Evolutionary conservation across 805 yeast species (phyloP).

Genomic region (Novakomyces olei): DNA sequence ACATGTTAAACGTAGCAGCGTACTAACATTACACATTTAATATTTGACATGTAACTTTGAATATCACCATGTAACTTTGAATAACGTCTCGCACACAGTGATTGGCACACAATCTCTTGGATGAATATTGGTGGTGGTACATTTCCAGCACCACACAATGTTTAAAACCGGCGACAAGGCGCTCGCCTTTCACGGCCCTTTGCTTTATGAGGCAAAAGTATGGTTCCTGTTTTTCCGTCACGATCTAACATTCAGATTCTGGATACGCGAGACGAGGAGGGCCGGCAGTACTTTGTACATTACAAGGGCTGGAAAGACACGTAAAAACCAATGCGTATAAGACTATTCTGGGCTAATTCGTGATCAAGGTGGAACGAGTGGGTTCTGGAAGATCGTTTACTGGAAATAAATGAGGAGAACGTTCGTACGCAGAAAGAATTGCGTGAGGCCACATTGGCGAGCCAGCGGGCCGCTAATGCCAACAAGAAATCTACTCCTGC

Average conservation of each 20-base stretch:
- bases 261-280: constrained; percentile 17
- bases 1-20: too few relatives aligned
- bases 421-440: constrained; percentile 38
- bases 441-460: constrained; percentile 20
- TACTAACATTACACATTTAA: too few relatives aligned
- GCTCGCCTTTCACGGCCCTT: constrained; percentile 52
- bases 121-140: too few relatives aligned
- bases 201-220: constrained; percentile 76
- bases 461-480: constrained; percentile 13
- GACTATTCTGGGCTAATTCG: too few relatives aligned
- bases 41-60: too few relatives aligned
- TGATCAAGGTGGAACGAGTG: constrained; percentile 94
- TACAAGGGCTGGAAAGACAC: constrained; percentile 88
- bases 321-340: too few relatives aligned
- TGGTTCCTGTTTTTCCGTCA: constrained; percentile 34
- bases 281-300: constrained; percentile 41
- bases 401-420: constrained; percentile 49
- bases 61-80: too few relatives aligned
- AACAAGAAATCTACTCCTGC: constrained; percentile 7
- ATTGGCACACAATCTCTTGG: too few relatives aligned
- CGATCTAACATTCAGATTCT: constrained; percentile 11
- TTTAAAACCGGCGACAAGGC: constrained; percentile 1
- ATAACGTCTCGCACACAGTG: too few relatives aligned
- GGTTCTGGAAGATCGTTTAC: constrained; percentile 50
- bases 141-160: too few relatives aligned